phyloP scores from a whole-genome alignment of 169 alveolate genomes.

The Plasmodium malariae region DNA sequence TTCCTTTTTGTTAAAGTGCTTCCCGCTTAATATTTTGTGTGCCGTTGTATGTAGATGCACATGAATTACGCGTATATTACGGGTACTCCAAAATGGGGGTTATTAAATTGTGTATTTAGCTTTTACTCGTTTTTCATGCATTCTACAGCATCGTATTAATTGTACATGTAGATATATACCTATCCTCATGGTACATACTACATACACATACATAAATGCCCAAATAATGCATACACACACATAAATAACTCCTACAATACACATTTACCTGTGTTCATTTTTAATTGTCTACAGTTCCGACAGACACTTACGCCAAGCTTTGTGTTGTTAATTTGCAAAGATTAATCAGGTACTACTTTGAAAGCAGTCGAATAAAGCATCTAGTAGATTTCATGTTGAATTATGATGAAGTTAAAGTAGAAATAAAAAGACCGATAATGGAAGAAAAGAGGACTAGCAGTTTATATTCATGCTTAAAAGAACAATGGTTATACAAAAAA shows the following conservation, averaged over 20 bases:
- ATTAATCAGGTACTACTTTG: conserved; percentile 31
- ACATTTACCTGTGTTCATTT: background rate
- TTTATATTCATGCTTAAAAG: conserved; percentile 48
- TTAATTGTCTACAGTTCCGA: conserved; percentile 7
- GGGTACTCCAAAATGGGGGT: too few species aligned
- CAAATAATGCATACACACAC: too few species aligned
- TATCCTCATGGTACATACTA: too few species aligned
- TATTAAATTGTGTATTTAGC: too few species aligned
- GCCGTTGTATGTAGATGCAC: too few species aligned
- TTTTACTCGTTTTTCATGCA: too few species aligned
- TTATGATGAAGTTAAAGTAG: conserved; percentile 36
- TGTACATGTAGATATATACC: too few species aligned
- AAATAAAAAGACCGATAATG: background rate
- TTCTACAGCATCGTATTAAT: too few species aligned
- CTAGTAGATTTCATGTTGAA: conserved; percentile 36
- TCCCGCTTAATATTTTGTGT: too few species aligned
- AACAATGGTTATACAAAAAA: conserved; percentile 58
- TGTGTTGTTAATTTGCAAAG: conserved; percentile 27
- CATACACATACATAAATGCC: too few species aligned
- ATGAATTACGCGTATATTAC: too few species aligned
- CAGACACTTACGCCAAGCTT: conserved; percentile 20
- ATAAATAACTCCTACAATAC: background rate
- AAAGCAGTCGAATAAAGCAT: conserved; percentile 21
- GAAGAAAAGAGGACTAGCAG: background rate
- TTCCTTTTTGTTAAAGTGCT: too few species aligned